Conservation (phyloP, 2,329 filamentous ascomycete species). For the Colletotrichum trifolii region DNA sequence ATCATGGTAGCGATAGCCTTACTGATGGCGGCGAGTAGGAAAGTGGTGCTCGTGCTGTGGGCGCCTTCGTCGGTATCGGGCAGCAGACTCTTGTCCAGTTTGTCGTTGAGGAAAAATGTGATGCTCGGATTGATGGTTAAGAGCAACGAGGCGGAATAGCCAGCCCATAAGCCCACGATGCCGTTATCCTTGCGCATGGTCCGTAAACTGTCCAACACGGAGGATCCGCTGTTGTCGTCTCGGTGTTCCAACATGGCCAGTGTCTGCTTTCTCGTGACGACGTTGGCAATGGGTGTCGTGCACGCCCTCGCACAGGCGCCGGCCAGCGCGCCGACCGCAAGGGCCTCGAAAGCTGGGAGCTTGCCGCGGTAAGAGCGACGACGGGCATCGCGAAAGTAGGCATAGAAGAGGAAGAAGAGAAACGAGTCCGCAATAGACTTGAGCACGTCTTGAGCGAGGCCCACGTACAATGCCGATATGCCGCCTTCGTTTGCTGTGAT, state of each 20-base stretch:
- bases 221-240: conserved; percentile 43
- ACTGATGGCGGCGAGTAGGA: conserved; percentile 75
- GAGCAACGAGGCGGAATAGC: conserved; percentile 83
- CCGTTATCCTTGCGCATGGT: conserved; percentile 78
- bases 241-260: conserved; percentile 50
- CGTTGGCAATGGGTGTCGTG: conserved; percentile 83
- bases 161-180: conserved; percentile 83
- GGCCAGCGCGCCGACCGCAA: conserved; percentile 78
- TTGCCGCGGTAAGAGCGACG: conserved; percentile 47
- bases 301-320: conserved; percentile 80
- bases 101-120: conserved; percentile 85
- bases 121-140: conserved; percentile 87
- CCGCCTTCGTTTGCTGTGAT: conserved; percentile 81
- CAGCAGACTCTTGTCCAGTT: conserved; percentile 71
- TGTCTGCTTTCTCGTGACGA: conserved; percentile 85
- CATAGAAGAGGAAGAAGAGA: conserved; percentile 88
- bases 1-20: conserved; percentile 81
- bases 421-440: conserved; percentile 82
- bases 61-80: conserved; percentile 53
- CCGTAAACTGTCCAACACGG: conserved; percentile 67
- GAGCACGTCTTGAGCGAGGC: conserved; percentile 70
- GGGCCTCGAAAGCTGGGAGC: conserved; percentile 76
- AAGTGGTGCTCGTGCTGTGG: conserved; percentile 40
- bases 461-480: conserved; percentile 75
- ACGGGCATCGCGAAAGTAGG: conserved; percentile 49